Percentiles rank a stretch among this genome's conserved stretches.
phyloP scores from a whole-genome alignment of 768 basidiomycete genomes.

The Lentinula sp. region DNA sequence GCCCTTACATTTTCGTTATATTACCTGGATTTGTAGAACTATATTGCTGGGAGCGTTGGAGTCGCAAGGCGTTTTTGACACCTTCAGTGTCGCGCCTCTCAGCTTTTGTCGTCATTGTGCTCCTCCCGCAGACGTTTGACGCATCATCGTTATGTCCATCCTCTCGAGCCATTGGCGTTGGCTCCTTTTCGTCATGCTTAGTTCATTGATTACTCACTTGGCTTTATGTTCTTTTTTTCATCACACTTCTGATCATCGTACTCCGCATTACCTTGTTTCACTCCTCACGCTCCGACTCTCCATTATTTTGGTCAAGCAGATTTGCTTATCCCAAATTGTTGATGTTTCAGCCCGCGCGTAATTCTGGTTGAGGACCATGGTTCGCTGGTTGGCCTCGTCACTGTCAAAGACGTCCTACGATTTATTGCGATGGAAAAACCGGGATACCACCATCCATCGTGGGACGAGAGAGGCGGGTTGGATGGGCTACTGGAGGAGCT shows the following conservation, averaged over 20 bases:
- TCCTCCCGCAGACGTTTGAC: background rate
- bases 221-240: background rate
- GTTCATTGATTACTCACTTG: background rate
- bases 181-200: background rate
- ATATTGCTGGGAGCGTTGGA: background rate
- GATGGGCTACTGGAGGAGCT: slow-evolving; percentile 58
- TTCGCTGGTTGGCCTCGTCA: slow-evolving; percentile 76
- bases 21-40: too few relatives aligned
- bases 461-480: slow-evolving; percentile 60
- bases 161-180: background rate
- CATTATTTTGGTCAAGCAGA: background rate
- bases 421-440: slow-evolving; percentile 67
- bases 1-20: too few relatives aligned
- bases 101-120: slow-evolving; percentile 1
- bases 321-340: background rate
- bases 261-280: background rate
- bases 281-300: background rate
- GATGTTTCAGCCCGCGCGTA: slow-evolving; percentile 64
- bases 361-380: slow-evolving; percentile 92
- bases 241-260: background rate
- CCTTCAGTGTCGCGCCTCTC: background rate
- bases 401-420: slow-evolving; percentile 92
- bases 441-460: slow-evolving; percentile 40
- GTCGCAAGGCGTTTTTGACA: background rate
- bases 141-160: background rate